Evolutionary conservation across 805 yeast genomes (phyloP).

Genomic region (Ogataea paradorogensis): DNA sequence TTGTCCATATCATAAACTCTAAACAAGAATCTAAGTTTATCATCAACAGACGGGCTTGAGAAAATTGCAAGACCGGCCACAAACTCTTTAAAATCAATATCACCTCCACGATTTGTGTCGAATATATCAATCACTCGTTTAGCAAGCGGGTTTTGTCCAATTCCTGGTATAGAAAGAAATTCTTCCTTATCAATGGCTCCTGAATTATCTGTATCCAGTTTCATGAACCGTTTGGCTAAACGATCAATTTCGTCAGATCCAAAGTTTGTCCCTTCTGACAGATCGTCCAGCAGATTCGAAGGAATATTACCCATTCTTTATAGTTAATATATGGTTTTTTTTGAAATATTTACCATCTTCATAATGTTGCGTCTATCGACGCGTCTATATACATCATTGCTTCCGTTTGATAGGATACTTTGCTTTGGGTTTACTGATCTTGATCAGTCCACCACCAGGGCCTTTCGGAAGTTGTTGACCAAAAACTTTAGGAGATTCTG

Average conservation of each 20-base stretch:
- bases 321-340: neutral
- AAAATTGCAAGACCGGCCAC: constrained; percentile 69
- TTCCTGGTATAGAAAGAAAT: constrained; percentile 90
- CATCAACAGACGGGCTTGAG: constrained; percentile 76
- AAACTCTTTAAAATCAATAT: constrained; percentile 93
- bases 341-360: neutral
- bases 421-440: constrained; percentile 23
- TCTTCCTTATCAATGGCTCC: constrained; percentile 92
- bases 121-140: constrained; percentile 88
- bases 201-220: constrained; percentile 86
- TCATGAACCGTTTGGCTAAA: constrained; percentile 88
- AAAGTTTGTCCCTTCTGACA: constrained; percentile 81
- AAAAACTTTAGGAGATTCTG: neutral
- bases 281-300: constrained; percentile 52
- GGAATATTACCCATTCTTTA: constrained; percentile 36
- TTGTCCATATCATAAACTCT: constrained; percentile 92
- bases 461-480: constrained; percentile 1
- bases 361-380: neutral
- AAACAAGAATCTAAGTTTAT: constrained; percentile 85
- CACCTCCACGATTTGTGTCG: constrained; percentile 90
- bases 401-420: constrained; percentile 11
- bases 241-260: constrained; percentile 91
- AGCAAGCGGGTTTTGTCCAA: constrained; percentile 86
- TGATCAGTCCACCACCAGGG: constrained; percentile 16
- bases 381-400: constrained; percentile 1